Evolutionary conservation across 441 rosid genomes (phyloP).

Genomic region (Daphne laureola): DNA sequence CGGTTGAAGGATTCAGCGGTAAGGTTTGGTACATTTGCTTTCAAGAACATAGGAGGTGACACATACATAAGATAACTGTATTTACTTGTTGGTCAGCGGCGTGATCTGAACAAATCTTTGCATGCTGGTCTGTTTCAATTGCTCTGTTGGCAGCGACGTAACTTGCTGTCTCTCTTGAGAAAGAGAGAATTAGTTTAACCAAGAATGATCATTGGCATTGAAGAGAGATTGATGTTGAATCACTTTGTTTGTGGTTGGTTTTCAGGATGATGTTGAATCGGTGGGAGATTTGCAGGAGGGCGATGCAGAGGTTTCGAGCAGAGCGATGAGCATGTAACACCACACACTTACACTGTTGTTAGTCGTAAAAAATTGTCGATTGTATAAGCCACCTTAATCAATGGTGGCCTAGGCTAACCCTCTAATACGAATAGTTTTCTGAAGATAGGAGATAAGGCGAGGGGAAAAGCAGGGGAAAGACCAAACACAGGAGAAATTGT

Average conservation of each 20-base stretch:
- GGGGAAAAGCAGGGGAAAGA: too few relatives aligned
- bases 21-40: conserved; percentile 10
- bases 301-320: conserved; percentile 45
- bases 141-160: background rate
- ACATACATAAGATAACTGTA: background rate
- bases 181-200: background rate
- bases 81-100: background rate
- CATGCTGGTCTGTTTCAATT: background rate
- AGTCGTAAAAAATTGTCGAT: conserved; percentile 16
- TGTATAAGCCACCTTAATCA: conserved; percentile 22
- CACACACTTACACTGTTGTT: conserved; percentile 4
- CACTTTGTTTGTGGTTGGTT: conserved; percentile 7
- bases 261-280: conserved; percentile 37
- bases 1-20: conserved; percentile 40
- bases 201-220: background rate
- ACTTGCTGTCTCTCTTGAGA: background rate
- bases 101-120: background rate
- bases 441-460: too few relatives aligned
- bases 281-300: conserved; percentile 41
- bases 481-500: too few relatives aligned
- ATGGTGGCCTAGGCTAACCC: too few relatives aligned
- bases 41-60: background rate
- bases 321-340: conserved; percentile 73
- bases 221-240: background rate
- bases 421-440: too few relatives aligned